These are phyloP conservation scores for Leptodontidium sp. DNA, from an alignment of 2,329 filamentous ascomycete species.

Conservation along the genomic window DNA sequence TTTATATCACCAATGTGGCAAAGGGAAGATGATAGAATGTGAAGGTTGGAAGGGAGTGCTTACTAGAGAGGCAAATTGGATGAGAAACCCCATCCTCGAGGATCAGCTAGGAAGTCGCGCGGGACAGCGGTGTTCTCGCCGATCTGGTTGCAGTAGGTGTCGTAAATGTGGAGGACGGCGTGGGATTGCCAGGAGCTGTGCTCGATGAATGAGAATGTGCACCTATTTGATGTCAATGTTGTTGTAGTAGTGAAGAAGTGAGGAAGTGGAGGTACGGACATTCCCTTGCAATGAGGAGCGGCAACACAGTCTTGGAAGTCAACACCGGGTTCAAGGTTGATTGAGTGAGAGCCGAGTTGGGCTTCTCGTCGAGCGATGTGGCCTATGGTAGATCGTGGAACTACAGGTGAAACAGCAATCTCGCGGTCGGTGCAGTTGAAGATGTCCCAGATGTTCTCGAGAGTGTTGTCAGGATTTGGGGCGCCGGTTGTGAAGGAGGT, in stretches of 20 bases:
- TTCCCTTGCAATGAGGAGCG: not conserved
- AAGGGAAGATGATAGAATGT: not conserved
- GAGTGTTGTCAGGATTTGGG: not conserved
- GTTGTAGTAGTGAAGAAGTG: not conserved
- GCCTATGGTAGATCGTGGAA: not conserved
- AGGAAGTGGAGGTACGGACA: not conserved
- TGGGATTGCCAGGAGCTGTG: constrained; percentile 13
- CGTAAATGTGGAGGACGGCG: constrained; percentile 13
- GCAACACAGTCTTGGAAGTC: constrained; percentile 11
- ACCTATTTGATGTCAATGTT: not conserved
- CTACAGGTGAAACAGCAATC: not conserved
- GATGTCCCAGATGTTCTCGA: constrained; percentile 8
- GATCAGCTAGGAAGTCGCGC: constrained; percentile 3
- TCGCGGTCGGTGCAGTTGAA: not conserved
- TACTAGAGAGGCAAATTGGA: constrained; percentile 10
- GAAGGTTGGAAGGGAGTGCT: not conserved
- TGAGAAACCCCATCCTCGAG: constrained; percentile 3
- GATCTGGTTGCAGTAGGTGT: constrained; percentile 4
- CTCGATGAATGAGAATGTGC: constrained; percentile 18
- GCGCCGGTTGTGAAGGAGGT: not conserved
- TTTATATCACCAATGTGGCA: not conserved
- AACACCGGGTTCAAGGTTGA: constrained; percentile 11
- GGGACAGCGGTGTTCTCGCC: constrained; percentile 1
- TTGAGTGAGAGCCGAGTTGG: not conserved
- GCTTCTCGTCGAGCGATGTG: not conserved